Base-by-base conservation (phyloP, 2,329 filamentous ascomycete species). In the Beauveria rudraprayagi region DNA sequence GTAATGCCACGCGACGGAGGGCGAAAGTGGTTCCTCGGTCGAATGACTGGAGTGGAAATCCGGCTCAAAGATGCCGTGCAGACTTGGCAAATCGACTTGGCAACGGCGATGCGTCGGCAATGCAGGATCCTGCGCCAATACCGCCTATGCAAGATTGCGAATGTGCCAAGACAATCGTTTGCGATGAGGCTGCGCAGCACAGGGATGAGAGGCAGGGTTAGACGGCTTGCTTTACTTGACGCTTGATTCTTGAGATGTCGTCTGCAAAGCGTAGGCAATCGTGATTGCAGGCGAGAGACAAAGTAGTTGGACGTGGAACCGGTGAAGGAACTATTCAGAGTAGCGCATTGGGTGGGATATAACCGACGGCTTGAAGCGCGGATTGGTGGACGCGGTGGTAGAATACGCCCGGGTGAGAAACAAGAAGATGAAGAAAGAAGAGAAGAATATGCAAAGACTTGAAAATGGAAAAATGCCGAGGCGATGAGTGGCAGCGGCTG, bases 11-110 rank as follows among this genome's bases (percentile, higher is more conserved):
- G 56, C 46, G 56, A 43, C 30, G 22, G 34, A 19, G 8, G 16
- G 22, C 10, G 6, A 19, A 44, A 51, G 37, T 51, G 56, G 56
- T 59, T 51, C 47, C 37, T 52, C 57, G n/a, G 48, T 40, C 3
- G 4, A 52, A 53, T 47, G 26, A 53, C 3, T 30, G 26, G 34
- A 5, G 56, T 59, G 56, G 56, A 24, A 51, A 51, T 44, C 11
- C 56, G 56, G 56, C 56, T 59, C 37, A 52, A 26, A 44, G 57
- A 54, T 60, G 57, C 56, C 56, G 50, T 53, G 19, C 19, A 40
- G 48, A 47, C 57, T 60, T 60, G 57, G 57, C 57, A n/a, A n/a
- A 54, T 54, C 52, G 52, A 28, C 37, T 54, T 54, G 37, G 52
- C 52, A 54, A 41, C 7, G 48, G 34, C 34, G 14, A 14, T 37